phyloP scores from a whole-genome alignment of 2,329 filamentous ascomycete species.

The Colletotrichum sp. region DNA sequence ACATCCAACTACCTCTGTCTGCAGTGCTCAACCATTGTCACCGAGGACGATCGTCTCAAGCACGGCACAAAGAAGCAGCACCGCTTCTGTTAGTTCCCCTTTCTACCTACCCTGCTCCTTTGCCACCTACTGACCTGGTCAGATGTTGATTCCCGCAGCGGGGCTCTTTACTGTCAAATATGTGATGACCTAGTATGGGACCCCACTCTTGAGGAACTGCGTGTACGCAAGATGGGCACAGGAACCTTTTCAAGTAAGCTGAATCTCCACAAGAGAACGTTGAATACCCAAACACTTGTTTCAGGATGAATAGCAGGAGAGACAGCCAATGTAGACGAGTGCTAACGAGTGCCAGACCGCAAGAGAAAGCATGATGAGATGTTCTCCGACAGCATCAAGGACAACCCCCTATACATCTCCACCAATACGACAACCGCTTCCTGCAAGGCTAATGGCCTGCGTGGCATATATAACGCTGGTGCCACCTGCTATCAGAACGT shows the following conservation, averaged over 20 bases:
- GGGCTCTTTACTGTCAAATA: slow-evolving; percentile 79
- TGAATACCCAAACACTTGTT: neutral
- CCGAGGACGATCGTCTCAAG: slow-evolving; percentile 66
- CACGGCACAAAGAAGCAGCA: slow-evolving; percentile 75
- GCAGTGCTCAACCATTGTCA: slow-evolving; percentile 74
- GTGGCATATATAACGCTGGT: slow-evolving; percentile 97
- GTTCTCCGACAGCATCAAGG: slow-evolving; percentile 66
- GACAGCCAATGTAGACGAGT: neutral
- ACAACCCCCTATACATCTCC: slow-evolving; percentile 78
- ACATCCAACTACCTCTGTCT: slow-evolving; percentile 75
- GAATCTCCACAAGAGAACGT: neutral
- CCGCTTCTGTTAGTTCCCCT: slow-evolving; percentile 69
- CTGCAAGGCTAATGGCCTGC: slow-evolving; percentile 85
- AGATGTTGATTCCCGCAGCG: slow-evolving; percentile 81
- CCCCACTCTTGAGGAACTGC: slow-evolving; percentile 77
- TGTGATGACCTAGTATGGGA: slow-evolving; percentile 87
- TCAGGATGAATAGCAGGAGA: neutral
- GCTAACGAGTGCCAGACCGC: slow-evolving; percentile 49
- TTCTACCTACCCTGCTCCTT: neutral
- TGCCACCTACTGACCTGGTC: slow-evolving; percentile 28
- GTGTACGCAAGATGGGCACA: slow-evolving; percentile 72
- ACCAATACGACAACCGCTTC: slow-evolving; percentile 80
- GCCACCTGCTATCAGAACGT: slow-evolving; percentile 99
- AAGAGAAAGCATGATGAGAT: slow-evolving; percentile 80
- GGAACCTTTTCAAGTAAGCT: slow-evolving; percentile 67